phyloP scores from a whole-genome alignment of 768 basidiomycete species.

The Gelatoporia subvermispora region DNA sequence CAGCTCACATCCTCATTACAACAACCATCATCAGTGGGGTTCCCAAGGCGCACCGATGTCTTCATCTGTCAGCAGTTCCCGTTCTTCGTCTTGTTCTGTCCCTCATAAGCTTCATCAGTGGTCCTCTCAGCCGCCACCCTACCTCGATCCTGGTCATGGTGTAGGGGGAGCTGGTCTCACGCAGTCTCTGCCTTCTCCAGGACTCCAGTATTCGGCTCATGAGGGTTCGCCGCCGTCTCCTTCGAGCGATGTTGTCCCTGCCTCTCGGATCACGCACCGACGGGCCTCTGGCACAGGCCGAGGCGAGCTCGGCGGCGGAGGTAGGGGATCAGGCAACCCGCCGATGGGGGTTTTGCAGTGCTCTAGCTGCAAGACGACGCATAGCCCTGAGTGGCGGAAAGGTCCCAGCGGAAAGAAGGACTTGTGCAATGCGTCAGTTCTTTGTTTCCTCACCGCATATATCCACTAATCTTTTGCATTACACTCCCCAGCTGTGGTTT shows the following conservation, averaged over 20 bases:
- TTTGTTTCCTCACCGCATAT: slow-evolving; percentile 13
- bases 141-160: slow-evolving; percentile 25
- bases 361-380: slow-evolving; percentile 74
- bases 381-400: slow-evolving; percentile 89
- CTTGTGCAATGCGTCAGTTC: slow-evolving; percentile 85
- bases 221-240: slow-evolving; percentile 22
- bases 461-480: not conserved
- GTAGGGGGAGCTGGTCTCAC: slow-evolving; percentile 15
- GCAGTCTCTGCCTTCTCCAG: slow-evolving; percentile 18
- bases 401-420: slow-evolving; percentile 89
- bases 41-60: slow-evolving; percentile 10
- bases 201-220: slow-evolving; percentile 3
- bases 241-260: slow-evolving; percentile 31
- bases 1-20: slow-evolving; percentile 7
- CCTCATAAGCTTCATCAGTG: slow-evolving; percentile 34
- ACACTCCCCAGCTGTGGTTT: slow-evolving; percentile 62
- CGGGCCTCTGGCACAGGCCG: slow-evolving; percentile 43
- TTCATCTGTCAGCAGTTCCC: slow-evolving; percentile 23
- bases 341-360: slow-evolving; percentile 71
- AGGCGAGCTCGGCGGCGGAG: slow-evolving; percentile 40
- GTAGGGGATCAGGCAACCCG: slow-evolving; percentile 54
- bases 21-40: slow-evolving; percentile 7
- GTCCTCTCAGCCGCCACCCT: slow-evolving; percentile 39
- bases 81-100: slow-evolving; percentile 21
- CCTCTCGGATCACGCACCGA: slow-evolving; percentile 44